phyloP scores from a whole-genome alignment of 371 early-diverging fungal species.

The Mucor ambiguus region DNA sequence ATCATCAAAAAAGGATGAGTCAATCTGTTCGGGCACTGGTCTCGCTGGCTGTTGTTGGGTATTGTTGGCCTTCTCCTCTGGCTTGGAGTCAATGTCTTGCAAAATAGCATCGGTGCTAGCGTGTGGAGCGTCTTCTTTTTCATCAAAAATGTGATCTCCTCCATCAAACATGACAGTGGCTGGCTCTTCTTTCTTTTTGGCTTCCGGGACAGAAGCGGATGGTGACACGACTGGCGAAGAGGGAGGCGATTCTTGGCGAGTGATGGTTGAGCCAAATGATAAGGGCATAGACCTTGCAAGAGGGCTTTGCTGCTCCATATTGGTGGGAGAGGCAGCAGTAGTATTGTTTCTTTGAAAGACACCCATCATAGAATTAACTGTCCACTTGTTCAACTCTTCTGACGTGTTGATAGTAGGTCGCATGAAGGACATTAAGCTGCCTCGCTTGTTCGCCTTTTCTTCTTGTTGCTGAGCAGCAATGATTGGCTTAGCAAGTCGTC shows the following conservation, averaged over 20 bases:
- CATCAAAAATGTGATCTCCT: conserved; percentile 22
- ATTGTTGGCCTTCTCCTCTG: background rate
- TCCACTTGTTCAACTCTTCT: conserved; percentile 28
- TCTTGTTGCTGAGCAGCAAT: conserved; percentile 21
- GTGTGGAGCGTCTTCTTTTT: background rate
- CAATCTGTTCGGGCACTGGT: conserved; percentile 1
- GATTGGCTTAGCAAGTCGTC: conserved; percentile 38
- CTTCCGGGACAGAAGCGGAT: background rate
- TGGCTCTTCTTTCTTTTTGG: background rate
- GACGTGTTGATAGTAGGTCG: conserved; percentile 22
- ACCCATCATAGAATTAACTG: conserved; percentile 34
- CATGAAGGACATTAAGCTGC: conserved; percentile 44
- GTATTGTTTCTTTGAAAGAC: conserved; percentile 35
- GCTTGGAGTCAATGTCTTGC: conserved; percentile 10
- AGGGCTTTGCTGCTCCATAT: background rate
- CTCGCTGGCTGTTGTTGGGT: background rate
- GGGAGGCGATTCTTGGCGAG: conserved; percentile 35
- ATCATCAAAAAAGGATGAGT: conserved; percentile 21
- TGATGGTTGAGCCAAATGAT: conserved; percentile 32
- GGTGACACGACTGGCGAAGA: conserved; percentile 25
- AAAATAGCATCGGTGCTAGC: conserved; percentile 5
- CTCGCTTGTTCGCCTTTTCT: conserved; percentile 20
- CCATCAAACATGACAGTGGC: conserved; percentile 25
- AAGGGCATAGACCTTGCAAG: conserved; percentile 14
- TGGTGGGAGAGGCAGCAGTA: conserved; percentile 1